A percentile compares a stretch with the other conserved stretches of the same genome.
These are phyloP conservation scores for Fremontodendron californicum DNA, from an alignment of 345 rosid genomes.

Conservation along the genomic window DNA sequence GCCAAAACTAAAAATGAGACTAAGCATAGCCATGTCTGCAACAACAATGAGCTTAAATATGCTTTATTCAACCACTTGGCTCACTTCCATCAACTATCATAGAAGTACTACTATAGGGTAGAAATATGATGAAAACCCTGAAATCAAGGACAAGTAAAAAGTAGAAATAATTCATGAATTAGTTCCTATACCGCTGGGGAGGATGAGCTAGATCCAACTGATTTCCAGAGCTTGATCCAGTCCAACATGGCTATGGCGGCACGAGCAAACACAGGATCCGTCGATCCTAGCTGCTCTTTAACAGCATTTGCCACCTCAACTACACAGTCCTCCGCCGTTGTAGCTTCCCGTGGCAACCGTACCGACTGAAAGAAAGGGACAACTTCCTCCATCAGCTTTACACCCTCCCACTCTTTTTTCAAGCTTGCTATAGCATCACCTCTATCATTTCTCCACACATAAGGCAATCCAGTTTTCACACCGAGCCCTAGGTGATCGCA, in stretches of 20 bases:
- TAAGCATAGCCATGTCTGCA: background rate
- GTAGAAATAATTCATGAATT: background rate
- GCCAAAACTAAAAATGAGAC: background rate
- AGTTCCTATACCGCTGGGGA: conserved; percentile 10
- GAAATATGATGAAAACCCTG: background rate
- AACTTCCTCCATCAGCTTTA: conserved; percentile 89
- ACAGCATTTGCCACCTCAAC: conserved; percentile 58
- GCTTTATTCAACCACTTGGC: background rate
- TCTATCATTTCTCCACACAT: conserved; percentile 86
- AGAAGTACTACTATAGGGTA: background rate
- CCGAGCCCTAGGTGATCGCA: conserved; percentile 86
- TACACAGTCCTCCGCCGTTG: conserved; percentile 65
- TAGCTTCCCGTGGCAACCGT: conserved; percentile 48
- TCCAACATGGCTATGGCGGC: conserved; percentile 73
- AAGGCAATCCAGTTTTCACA: conserved; percentile 83
- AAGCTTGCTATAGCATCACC: conserved; percentile 73
- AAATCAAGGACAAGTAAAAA: background rate
- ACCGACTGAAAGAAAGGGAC: conserved; percentile 77
- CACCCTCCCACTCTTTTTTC: conserved; percentile 96
- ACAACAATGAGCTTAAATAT: background rate
- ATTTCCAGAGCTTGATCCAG: conserved; percentile 75
- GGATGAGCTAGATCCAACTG: conserved; percentile 39
- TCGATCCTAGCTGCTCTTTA: conserved; percentile 59
- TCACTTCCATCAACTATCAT: background rate
- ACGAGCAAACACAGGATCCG: conserved; percentile 55